phyloP scores from a whole-genome alignment of 2,329 filamentous ascomycete species.

The Aspergillus viridinutans region DNA sequence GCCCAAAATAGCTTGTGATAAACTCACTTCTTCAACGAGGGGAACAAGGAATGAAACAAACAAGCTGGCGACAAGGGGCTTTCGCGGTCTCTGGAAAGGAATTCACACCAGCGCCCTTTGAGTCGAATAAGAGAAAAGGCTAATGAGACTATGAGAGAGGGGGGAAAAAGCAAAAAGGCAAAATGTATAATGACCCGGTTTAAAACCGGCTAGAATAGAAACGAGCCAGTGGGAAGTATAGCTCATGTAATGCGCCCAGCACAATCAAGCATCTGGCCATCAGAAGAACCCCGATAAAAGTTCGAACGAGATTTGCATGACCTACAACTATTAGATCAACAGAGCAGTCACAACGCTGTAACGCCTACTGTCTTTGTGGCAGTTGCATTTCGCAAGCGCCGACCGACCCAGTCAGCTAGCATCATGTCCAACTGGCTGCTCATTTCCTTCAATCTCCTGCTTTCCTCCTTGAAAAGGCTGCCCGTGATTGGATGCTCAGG shows the following conservation, averaged over 20 bases:
- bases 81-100: background rate
- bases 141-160: constrained; percentile 4
- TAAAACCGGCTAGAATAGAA: constrained; percentile 12
- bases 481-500: constrained; percentile 82
- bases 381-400: constrained; percentile 30
- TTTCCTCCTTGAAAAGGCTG: constrained; percentile 79
- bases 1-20: background rate
- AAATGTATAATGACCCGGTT: constrained; percentile 12
- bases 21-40: background rate
- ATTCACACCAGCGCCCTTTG: background rate
- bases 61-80: background rate
- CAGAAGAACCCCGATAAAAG: background rate
- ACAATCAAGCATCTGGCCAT: constrained; percentile 15
- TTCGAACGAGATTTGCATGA: background rate
- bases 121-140: background rate
- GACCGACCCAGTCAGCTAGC: constrained; percentile 71
- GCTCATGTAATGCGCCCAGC: constrained; percentile 17
- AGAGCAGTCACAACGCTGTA: constrained; percentile 4
- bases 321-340: background rate
- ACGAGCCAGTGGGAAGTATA: constrained; percentile 1
- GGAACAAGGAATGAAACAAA: background rate
- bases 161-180: background rate
- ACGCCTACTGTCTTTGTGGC: constrained; percentile 12
- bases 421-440: constrained; percentile 85
- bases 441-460: constrained; percentile 79